Conservation (phyloP, 129 eudicot genomes). For the Tagetes patula region DNA sequence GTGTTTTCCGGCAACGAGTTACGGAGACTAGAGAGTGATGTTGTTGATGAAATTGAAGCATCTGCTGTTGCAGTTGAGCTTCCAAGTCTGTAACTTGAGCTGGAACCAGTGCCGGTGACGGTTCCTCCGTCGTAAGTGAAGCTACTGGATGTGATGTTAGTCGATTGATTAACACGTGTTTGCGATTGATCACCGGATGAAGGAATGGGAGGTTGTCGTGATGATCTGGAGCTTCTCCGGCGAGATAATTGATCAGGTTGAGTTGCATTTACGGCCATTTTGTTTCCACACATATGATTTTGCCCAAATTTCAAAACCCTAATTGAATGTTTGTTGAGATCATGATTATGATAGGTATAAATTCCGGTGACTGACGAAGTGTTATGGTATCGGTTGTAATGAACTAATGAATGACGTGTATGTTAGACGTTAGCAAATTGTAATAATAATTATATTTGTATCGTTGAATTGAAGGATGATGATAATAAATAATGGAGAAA, state of each 20-base stretch:
- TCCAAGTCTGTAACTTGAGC: constrained; percentile 37
- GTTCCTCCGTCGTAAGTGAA: constrained; percentile 18
- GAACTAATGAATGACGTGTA: not conserved
- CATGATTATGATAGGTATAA: not conserved
- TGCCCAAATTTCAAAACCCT: not conserved
- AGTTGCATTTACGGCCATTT: constrained; percentile 63
- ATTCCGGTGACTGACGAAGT: not conserved
- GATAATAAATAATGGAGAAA: not conserved
- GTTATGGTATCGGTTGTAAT: not conserved
- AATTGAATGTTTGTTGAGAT: constrained; percentile 2
- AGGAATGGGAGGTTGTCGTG: not conserved
- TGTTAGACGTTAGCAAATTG: not conserved
- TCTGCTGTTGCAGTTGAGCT: constrained; percentile 57
- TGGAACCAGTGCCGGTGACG: constrained; percentile 12
- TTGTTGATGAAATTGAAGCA: constrained; percentile 48
- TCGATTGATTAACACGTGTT: constrained; percentile 21
- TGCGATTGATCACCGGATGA: constrained; percentile 4
- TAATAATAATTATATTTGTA: not conserved
- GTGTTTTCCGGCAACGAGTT: constrained; percentile 70
- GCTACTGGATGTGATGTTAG: constrained; percentile 17
- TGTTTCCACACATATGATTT: constrained; percentile 62
- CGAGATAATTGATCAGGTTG: constrained; percentile 36
- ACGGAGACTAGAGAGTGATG: constrained; percentile 67
- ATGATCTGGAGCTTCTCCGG: constrained; percentile 20
- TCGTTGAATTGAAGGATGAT: not conserved